A percentile compares a stretch with the other conserved stretches of the same genome.
Conservation (phyloP, 2,329 filamentous ascomycete genomes). For the Raffaelea deltoideospora region DNA sequence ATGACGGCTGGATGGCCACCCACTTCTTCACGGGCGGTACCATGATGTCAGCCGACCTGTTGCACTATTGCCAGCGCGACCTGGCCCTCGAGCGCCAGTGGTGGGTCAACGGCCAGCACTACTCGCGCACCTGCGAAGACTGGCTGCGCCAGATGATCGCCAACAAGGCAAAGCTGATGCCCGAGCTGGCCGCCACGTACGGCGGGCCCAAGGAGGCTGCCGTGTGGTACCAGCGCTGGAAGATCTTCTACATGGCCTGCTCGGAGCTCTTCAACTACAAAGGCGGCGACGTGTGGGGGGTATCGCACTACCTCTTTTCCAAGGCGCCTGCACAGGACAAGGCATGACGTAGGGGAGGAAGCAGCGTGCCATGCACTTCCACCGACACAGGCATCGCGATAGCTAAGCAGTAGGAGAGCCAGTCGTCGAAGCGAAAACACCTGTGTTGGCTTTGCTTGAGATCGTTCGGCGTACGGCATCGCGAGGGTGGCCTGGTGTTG, state of each 20-base stretch:
- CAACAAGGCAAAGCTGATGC: conserved; percentile 47
- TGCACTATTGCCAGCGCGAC: conserved; percentile 52
- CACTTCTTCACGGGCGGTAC: conserved; percentile 62
- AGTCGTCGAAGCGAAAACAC: no score
- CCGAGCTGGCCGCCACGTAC: conserved; percentile 49
- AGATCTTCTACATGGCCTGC: conserved; percentile 59
- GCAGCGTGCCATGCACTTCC: no score
- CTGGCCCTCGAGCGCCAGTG: conserved; percentile 46
- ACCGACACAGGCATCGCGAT: no score
- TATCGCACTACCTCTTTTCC: conserved; percentile 51
- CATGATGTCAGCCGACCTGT: conserved; percentile 52
- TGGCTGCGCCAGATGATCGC: conserved; percentile 47
- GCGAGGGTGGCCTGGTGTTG: no score
- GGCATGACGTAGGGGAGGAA: neutral
- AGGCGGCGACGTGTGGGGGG: conserved; percentile 52
- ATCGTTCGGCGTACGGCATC: no score
- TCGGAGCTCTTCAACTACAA: conserved; percentile 53
- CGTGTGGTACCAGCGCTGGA: conserved; percentile 56
- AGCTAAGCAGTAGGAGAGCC: no score
- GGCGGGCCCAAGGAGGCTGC: conserved; percentile 39
- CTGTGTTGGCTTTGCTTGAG: no score
- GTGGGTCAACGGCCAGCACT: conserved; percentile 57
- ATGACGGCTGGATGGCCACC: conserved; percentile 59
- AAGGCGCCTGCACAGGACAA: conserved; percentile 23
- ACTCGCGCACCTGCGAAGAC: conserved; percentile 56